These are phyloP conservation scores for Rhodomyrtus tomentosa DNA, from an alignment of 345 rosid genomes.

Conservation along the genomic window DNA sequence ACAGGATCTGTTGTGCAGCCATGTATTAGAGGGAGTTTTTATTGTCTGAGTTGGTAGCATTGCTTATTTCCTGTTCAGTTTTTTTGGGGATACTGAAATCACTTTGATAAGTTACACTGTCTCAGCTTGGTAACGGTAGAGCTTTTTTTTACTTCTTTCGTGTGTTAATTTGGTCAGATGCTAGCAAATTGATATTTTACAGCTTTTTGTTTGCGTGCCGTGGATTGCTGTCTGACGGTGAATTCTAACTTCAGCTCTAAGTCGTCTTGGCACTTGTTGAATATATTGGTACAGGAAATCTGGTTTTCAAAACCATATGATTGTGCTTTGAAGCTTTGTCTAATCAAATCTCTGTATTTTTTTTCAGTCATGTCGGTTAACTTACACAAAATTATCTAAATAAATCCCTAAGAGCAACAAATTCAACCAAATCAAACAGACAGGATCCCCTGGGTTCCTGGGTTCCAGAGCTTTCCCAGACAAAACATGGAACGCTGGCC, in stretches of 20 bases:
- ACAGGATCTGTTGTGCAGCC: constrained; percentile 3
- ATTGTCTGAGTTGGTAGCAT: background rate
- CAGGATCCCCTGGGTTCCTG: background rate
- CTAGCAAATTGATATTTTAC: too few relatives aligned
- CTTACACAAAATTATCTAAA: background rate
- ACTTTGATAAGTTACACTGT: background rate
- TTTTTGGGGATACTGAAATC: background rate
- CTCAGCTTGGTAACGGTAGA: background rate
- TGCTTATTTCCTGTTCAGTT: background rate
- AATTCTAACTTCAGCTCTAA: background rate
- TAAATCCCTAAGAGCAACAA: background rate
- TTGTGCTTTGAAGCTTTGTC: too few relatives aligned
- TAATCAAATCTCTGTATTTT: too few relatives aligned
- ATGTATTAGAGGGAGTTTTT: background rate
- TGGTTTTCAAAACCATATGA: too few relatives aligned
- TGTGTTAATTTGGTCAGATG: background rate
- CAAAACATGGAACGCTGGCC: too few relatives aligned
- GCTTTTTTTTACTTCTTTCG: background rate
- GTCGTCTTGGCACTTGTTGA: too few relatives aligned
- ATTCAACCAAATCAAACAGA: background rate
- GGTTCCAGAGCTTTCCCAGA: too few relatives aligned
- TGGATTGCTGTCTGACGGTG: background rate
- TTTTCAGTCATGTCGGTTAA: background rate
- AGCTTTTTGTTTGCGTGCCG: background rate
- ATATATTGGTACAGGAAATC: too few relatives aligned